Evolutionary conservation across 495 filamentous ascomycete species (phyloP), one percentile per base, ranked within the genome.

Genomic region (Penicillium pancosmium): DNA sequence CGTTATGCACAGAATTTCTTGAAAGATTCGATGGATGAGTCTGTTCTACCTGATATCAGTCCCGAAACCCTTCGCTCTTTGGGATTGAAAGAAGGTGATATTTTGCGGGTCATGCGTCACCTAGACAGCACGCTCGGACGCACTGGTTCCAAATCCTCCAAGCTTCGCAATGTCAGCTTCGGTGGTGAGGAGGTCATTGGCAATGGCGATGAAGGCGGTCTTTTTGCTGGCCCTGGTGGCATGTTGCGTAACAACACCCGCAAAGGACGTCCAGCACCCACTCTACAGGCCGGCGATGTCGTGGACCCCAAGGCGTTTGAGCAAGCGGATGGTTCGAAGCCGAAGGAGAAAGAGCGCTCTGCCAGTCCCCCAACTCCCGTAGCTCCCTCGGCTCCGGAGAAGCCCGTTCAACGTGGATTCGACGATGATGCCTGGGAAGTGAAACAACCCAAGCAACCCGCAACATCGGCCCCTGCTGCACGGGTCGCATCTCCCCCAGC

Each of bases 341-440:
- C 75, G 3, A 60, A 71, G 27, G 73, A 83, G 2, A 52, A 56
- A 27, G 63, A 62, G 65, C 78, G 76, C 50, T 78, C 77, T 40
- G 76, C 75, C 15, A 76, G 75, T 38, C 77, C 80, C 35, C 70
- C 80, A 27, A 67, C 77, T 35, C 67, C 81, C 35, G 61, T 73
- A 25, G 66, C 77, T 35, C 67, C 81, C 35, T 60, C 74, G 12
- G 69, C 75, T 2, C 61, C 79, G 4, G 73, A 80, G 47, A 78
- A 79, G 56, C 80, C 86, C 18, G 71, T 73, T 33, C 50, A 72
- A 18, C 74, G 79, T 50, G 92, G 92, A 19, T 98, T 99, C 61
- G 94, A 99, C 43, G 95, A 98, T 66, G 91, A 97, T 79, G 95
- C 95, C 27, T 99, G 94, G 94, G 91, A 93, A 67, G 87, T 94